Evolutionary conservation across 345 rosid species (phyloP).

Genomic region (Firmiana major): DNA sequence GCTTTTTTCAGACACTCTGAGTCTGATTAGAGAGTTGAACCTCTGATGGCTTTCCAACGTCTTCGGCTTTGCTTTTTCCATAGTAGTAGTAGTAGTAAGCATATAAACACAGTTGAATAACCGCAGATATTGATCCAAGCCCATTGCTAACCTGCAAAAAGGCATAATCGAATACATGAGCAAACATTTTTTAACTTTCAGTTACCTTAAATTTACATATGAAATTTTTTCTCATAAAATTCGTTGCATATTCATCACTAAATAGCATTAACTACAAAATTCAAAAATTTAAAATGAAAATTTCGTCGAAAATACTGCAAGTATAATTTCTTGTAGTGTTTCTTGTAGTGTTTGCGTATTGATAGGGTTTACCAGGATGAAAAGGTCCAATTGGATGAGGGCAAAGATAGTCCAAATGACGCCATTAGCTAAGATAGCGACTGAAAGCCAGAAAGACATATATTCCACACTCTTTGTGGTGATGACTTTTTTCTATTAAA

Average conservation of each 20-base stretch:
- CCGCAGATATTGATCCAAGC: conserved; percentile 39
- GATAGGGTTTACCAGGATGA: conserved; percentile 33
- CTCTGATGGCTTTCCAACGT: conserved; percentile 31
- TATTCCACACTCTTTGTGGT: conserved; percentile 46
- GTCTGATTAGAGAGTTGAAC: conserved; percentile 36
- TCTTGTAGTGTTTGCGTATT: too few relatives aligned
- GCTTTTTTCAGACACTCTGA: background rate
- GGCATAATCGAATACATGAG: background rate
- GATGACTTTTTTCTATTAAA: conserved; percentile 29
- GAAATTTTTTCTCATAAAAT: too few relatives aligned
- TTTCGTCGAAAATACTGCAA: too few relatives aligned
- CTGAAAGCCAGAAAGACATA: conserved; percentile 55
- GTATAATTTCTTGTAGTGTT: too few relatives aligned
- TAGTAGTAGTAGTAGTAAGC: conserved; percentile 21
- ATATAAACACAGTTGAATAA: conserved; percentile 38
- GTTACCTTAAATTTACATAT: too few relatives aligned
- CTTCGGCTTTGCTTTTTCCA: conserved; percentile 18
- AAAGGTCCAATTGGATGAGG: conserved; percentile 31
- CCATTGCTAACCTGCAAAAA: conserved; percentile 57
- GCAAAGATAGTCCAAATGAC: conserved; percentile 37
- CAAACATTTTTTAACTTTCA: background rate
- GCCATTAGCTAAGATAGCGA: conserved; percentile 34
- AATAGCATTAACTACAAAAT: too few relatives aligned
- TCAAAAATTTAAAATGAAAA: too few relatives aligned
- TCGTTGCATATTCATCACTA: too few relatives aligned